Conservation (phyloP, 2,329 filamentous ascomycete species). For the Helminthosporium solani region DNA sequence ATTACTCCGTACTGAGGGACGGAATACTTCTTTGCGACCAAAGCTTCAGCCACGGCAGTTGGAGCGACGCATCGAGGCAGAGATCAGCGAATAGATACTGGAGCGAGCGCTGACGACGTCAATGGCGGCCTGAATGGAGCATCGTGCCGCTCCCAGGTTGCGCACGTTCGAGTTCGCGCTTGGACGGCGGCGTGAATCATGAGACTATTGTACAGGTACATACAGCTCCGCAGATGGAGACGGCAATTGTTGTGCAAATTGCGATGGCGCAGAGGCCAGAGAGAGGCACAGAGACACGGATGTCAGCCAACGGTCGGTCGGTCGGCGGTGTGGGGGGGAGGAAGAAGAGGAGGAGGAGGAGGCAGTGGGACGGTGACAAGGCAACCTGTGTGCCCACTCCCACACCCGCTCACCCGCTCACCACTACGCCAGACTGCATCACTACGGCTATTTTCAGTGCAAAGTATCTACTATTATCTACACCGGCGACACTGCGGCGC, state of each 20-base stretch:
- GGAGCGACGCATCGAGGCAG: background rate
- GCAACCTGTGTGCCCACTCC: background rate
- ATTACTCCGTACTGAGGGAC: too few relatives aligned
- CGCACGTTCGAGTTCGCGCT: background rate
- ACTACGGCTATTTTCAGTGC: conserved; percentile 5
- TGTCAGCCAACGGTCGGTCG: too few relatives aligned
- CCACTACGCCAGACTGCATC: background rate
- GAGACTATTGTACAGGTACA: too few relatives aligned
- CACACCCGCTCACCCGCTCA: too few relatives aligned
- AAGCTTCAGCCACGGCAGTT: background rate
- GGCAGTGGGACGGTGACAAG: too few relatives aligned
- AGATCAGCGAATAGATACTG: too few relatives aligned
- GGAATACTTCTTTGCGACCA: too few relatives aligned
- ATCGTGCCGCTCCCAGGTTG: background rate
- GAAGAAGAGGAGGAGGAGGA: too few relatives aligned
- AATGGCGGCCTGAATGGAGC: background rate
- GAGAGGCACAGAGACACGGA: too few relatives aligned
- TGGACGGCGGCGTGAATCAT: background rate
- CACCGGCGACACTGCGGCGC: conserved; percentile 1
- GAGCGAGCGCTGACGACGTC: too few relatives aligned
- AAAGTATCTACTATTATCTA: background rate
- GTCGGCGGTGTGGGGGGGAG: too few relatives aligned
- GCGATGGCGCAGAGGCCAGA: background rate
- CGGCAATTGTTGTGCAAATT: background rate
- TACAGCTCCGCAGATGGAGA: background rate